phyloP scores from a whole-genome alignment of 2,329 filamentous ascomycete species.

The Cadophora gregata region DNA sequence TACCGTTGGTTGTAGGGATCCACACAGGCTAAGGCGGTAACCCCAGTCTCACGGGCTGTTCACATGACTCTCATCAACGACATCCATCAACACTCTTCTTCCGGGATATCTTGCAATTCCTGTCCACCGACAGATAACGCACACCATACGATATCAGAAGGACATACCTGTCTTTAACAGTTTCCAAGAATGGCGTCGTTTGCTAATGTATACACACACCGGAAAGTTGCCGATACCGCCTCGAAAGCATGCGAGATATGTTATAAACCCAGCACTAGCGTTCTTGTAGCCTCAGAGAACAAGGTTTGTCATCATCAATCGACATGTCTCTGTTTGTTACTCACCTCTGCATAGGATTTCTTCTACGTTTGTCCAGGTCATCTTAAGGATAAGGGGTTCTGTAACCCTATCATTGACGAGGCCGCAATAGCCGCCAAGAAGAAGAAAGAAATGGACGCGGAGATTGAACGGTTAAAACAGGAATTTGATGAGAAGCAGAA shows the following conservation, averaged over 20 bases:
- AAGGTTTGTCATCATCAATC: slow-evolving; percentile 62
- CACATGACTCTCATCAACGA: slow-evolving; percentile 20
- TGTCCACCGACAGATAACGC: not conserved
- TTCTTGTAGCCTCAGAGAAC: slow-evolving; percentile 87
- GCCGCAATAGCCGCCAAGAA: slow-evolving; percentile 63
- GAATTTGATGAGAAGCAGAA: slow-evolving; percentile 82
- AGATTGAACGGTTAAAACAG: slow-evolving; percentile 67
- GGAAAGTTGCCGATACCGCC: slow-evolving; percentile 83
- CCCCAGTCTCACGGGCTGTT: slow-evolving; percentile 8
- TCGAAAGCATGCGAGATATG: slow-evolving; percentile 89
- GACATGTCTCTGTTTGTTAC: not conserved
- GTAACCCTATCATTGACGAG: slow-evolving; percentile 73
- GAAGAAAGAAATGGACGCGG: slow-evolving; percentile 69
- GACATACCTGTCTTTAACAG: not conserved
- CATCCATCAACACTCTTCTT: slow-evolving; percentile 16
- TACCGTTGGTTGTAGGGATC: slow-evolving; percentile 11
- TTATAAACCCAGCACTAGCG: slow-evolving; percentile 85
- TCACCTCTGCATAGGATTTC: slow-evolving; percentile 65
- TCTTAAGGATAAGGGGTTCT: slow-evolving; percentile 83
- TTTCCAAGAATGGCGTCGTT: slow-evolving; percentile 52
- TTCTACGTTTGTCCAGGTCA: slow-evolving; percentile 90
- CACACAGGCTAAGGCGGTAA: slow-evolving; percentile 5
- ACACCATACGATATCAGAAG: not conserved
- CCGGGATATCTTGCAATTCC: not conserved
- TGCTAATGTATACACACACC: slow-evolving; percentile 82